Percentiles rank a stretch among this genome's conserved stretches.
These are phyloP conservation scores for Somion occarium DNA, from an alignment of 1,284 basidiomycete genomes.

Conservation along the genomic window DNA sequence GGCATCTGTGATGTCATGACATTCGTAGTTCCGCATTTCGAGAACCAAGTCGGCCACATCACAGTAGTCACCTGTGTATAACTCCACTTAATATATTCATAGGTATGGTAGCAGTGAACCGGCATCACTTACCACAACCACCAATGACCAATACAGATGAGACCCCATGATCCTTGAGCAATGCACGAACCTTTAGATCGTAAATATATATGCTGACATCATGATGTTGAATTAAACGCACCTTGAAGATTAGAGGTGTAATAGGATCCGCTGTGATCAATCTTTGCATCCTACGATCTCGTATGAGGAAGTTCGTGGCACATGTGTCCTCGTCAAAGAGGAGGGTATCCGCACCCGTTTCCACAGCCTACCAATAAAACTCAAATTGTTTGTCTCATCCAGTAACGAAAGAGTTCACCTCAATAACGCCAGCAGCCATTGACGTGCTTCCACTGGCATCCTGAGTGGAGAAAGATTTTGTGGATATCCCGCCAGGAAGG, in stretches of 20 bases:
- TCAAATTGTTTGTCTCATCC: no score
- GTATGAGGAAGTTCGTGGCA: slow-evolving; percentile 22
- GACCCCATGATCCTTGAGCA: slow-evolving; percentile 15
- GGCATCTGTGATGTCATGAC: slow-evolving; percentile 16
- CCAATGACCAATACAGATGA: slow-evolving; percentile 23
- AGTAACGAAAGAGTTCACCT: no score
- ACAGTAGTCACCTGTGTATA: slow-evolving; percentile 18
- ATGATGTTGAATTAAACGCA: background rate
- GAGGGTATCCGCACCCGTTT: slow-evolving; percentile 18
- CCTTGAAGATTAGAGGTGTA: slow-evolving; percentile 19
- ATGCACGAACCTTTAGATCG: slow-evolving; percentile 15
- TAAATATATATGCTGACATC: background rate
- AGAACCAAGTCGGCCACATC: slow-evolving; percentile 23
- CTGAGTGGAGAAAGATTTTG: slow-evolving; percentile 18
- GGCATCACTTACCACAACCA: slow-evolving; percentile 17
- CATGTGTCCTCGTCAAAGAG: slow-evolving; percentile 24
- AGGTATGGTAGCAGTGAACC: background rate
- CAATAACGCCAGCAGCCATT: slow-evolving; percentile 21
- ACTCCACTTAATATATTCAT: background rate
- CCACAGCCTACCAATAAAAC: no score
- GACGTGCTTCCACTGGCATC: slow-evolving; percentile 24
- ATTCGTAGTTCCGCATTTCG: slow-evolving; percentile 20
- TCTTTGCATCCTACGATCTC: slow-evolving; percentile 20
- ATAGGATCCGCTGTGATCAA: slow-evolving; percentile 19
- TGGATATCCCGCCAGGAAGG: slow-evolving; percentile 15